Base-by-base conservation (phyloP, 1,139 yeast species). In the Entelexis paramagnoliae region DNA sequence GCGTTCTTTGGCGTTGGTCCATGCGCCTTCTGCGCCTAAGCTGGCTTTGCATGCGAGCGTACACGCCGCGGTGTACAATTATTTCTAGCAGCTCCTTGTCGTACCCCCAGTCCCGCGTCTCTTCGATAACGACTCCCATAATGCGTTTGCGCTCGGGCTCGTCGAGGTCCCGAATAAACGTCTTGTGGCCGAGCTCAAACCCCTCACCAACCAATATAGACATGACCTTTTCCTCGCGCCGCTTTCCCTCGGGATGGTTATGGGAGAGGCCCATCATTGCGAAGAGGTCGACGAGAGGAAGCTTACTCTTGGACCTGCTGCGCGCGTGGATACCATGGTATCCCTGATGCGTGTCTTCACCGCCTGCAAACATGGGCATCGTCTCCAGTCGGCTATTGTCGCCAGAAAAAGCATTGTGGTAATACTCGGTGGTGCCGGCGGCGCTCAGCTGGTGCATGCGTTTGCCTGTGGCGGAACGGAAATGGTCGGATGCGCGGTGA, bases 111-210 rank as follows among this genome's bases (percentile, higher is more conserved):
- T 72, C 72, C 2, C 63, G 64, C 2, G 82, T 80, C 50, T 75
- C 68, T 4, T 62, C 60, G 60, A 73, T 69, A 49, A 86, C 69
- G 54, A 72, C 69, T 29, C 74, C 72, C 40, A 85, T 70, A 46
- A 81, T 68, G 19, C 68, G 60, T 24, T 65, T 64, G 47, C 95
- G 71, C 55, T 76, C 76, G 7, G 67, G 68, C 50, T 73, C 75
- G 2, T 74, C 71, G 0, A 93, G 83, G 62, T 82, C 93, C 54
- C 94, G 73, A 40, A 83, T 79, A 94, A 95, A 85, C 0, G 94
- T 84, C 62, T 77, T 78, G 58, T 78, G 75, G 5, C 95, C 95
- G 32, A 86, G 66, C 34, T 80, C 77, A 65, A 84, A 86, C 19
- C 81, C 78, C 55, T 83, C 73, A 46, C 75, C 78, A 46, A 73